A percentile compares a stretch with the other conserved stretches of the same genome.
Evolutionary conservation across 306 rosid genomes (phyloP).

Genomic region (Gleditsia sinensis): DNA sequence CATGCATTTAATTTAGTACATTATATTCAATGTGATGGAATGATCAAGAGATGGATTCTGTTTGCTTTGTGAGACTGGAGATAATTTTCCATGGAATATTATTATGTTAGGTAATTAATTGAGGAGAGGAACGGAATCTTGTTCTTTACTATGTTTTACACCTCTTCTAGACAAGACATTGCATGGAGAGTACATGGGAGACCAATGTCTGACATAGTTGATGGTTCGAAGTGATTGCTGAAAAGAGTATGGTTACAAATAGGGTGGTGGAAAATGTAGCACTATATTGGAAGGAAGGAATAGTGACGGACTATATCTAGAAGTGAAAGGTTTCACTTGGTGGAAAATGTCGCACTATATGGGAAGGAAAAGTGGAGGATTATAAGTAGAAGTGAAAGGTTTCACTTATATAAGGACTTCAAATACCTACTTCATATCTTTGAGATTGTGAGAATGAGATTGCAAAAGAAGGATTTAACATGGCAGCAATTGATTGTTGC

Average conservation of each 20-base stretch:
- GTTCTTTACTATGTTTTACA: neutral
- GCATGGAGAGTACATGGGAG: neutral
- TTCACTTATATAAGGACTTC: neutral
- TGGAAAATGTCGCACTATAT: too few species aligned
- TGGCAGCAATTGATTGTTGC: neutral
- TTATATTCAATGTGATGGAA: neutral
- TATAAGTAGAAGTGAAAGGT: too few species aligned
- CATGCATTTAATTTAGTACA: neutral
- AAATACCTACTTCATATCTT: neutral
- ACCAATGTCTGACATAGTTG: neutral
- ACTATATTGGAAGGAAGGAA: neutral
- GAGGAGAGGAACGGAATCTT: neutral
- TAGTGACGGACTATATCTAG: neutral
- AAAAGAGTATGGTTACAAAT: neutral
- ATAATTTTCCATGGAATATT: neutral
- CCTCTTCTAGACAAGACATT: neutral
- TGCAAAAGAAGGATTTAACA: neutral
- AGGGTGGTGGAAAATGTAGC: neutral
- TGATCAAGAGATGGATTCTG: neutral
- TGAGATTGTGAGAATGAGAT: neutral
- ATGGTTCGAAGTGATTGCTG: neutral
- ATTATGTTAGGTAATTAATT: neutral
- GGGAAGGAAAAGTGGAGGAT: too few species aligned
- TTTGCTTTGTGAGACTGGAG: neutral
- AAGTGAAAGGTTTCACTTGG: neutral